These are phyloP conservation scores for Pseudogymnoascus sp. DNA, from an alignment of 2,329 filamentous ascomycete species.

Conservation along the genomic window DNA sequence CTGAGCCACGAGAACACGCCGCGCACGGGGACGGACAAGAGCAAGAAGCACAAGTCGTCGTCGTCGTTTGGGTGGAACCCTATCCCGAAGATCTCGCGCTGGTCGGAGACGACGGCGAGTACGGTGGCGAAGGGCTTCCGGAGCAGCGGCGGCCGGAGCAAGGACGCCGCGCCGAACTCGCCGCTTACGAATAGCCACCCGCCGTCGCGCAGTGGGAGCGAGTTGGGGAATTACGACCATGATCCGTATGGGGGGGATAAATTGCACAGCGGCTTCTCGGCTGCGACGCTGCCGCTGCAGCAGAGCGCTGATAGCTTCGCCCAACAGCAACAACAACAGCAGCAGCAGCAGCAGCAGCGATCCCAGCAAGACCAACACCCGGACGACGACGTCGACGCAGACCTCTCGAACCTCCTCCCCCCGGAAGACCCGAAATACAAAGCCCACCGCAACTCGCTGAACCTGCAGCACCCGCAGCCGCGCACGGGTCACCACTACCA, in stretches of 20 bases:
- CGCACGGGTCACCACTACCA: constrained; percentile 65
- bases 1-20: constrained; percentile 75
- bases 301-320: constrained; percentile 12
- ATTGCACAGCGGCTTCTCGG: constrained; percentile 47
- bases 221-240: constrained; percentile 60
- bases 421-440: constrained; percentile 69
- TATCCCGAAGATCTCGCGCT: constrained; percentile 88
- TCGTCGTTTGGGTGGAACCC: constrained; percentile 72
- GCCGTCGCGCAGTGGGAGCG: constrained; percentile 70
- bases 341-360: too few relatives aligned
- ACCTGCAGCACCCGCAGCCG: constrained; percentile 72
- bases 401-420: constrained; percentile 21
- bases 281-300: constrained; percentile 20
- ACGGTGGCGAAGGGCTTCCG: constrained; percentile 73
- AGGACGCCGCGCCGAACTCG: neutral
- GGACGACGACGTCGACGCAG: constrained; percentile 20
- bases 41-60: constrained; percentile 81
- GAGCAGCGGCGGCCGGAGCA: constrained; percentile 49
- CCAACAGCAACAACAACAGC: too few relatives aligned
- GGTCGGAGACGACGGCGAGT: constrained; percentile 93
- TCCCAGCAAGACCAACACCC: constrained; percentile 10
- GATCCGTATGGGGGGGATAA: constrained; percentile 53
- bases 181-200: constrained; percentile 19
- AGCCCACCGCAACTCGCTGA: constrained; percentile 71
- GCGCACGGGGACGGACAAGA: constrained; percentile 55